These are phyloP conservation scores for Verticillium longisporum DNA, from an alignment of 2,329 filamentous ascomycete genomes.

Conservation along the genomic window DNA sequence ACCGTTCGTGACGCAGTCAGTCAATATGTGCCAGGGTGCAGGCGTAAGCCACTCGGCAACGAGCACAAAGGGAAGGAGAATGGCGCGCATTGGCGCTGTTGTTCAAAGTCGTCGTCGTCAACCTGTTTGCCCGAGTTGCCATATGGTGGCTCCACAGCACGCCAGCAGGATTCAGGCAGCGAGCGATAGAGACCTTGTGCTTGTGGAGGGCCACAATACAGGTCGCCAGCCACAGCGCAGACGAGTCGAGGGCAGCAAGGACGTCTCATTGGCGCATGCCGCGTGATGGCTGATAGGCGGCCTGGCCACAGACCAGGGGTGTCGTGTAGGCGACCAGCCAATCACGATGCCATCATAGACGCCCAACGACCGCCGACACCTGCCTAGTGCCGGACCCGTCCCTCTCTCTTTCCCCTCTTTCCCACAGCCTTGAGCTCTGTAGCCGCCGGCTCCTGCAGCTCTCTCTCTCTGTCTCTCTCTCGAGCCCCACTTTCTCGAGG, in stretches of 20 bases:
- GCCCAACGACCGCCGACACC: slow-evolving; percentile 6
- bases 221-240: not conserved
- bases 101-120: not conserved
- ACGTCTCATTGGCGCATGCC: slow-evolving; percentile 3
- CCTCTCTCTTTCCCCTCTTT: slow-evolving; percentile 7
- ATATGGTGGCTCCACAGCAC: not conserved
- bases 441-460: not conserved
- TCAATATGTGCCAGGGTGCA: not conserved
- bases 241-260: not conserved
- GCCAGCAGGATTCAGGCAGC: not conserved
- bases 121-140: not conserved
- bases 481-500: not conserved
- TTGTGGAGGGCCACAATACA: not conserved
- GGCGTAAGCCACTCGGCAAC: too few species aligned
- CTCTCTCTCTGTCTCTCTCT: not conserved
- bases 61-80: not conserved
- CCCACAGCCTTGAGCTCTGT: not conserved
- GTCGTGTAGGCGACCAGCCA: slow-evolving; percentile 4
- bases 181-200: not conserved
- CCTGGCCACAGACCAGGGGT: slow-evolving; percentile 5
- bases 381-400: slow-evolving; percentile 3
- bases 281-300: slow-evolving; percentile 11
- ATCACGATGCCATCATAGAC: slow-evolving; percentile 9
- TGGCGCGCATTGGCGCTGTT: not conserved
- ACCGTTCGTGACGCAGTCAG: not conserved